phyloP scores from a whole-genome alignment of 768 basidiomycete species.

The Russula emetica region DNA sequence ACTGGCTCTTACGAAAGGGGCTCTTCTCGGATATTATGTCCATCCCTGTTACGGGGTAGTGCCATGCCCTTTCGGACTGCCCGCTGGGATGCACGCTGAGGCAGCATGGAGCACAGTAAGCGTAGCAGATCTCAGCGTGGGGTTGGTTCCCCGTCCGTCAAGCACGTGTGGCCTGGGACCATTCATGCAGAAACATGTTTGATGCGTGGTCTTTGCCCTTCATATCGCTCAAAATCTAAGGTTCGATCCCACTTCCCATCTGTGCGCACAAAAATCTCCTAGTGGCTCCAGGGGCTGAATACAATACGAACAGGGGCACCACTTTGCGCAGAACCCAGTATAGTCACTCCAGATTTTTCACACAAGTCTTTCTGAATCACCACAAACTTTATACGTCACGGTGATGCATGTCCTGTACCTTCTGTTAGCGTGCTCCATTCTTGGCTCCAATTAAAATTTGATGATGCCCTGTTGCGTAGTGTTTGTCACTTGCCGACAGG shows the following conservation, averaged over 20 bases:
- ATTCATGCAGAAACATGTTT: neutral
- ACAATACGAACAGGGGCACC: neutral
- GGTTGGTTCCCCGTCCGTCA: neutral
- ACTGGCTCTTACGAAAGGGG: neutral
- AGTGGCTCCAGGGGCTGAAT: neutral
- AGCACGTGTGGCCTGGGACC: neutral
- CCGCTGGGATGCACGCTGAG: constrained; percentile 18
- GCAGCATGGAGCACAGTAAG: constrained; percentile 6
- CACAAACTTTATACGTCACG: neutral
- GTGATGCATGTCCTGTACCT: neutral
- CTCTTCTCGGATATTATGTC: neutral
- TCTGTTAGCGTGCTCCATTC: too few relatives aligned
- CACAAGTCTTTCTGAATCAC: neutral
- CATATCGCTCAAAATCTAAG: constrained; percentile 1
- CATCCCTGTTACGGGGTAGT: neutral
- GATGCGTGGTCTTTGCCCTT: neutral
- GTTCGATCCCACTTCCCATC: neutral
- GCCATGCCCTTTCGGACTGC: constrained; percentile 8
- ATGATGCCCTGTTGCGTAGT: neutral
- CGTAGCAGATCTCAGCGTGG: neutral
- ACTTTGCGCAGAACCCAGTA: neutral
- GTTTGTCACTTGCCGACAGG: neutral
- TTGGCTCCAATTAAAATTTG: neutral
- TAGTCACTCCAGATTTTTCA: neutral
- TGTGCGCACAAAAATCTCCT: neutral